Evolutionary conservation across 768 basidiomycete genomes (phyloP).

Genomic region (Lactarius hatsudake): DNA sequence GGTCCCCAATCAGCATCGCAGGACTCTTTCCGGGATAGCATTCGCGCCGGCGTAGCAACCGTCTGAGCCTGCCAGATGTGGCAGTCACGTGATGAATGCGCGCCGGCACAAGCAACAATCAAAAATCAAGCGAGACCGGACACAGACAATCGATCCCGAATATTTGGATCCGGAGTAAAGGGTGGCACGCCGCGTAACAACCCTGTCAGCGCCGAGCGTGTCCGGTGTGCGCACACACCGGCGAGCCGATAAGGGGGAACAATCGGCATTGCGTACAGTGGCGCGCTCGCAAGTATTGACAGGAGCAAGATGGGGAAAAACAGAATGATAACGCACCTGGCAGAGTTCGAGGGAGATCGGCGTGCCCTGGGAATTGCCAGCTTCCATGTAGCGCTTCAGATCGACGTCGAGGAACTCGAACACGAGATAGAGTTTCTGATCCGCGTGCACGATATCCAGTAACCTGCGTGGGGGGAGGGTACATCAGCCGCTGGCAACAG

Average conservation of each 20-base stretch:
- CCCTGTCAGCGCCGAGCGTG: slow-evolving; percentile 34
- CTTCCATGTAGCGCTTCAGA: slow-evolving; percentile 95
- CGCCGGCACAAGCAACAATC: neutral
- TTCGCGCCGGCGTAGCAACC: neutral
- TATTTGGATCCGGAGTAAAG: slow-evolving; percentile 30
- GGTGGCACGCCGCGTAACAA: slow-evolving; percentile 7
- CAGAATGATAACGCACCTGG: slow-evolving; percentile 59
- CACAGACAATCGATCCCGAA: slow-evolving; percentile 8
- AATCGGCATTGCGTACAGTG: neutral
- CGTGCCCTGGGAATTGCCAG: slow-evolving; percentile 64
- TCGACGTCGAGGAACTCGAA: slow-evolving; percentile 98
- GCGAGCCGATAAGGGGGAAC: slow-evolving; percentile 31
- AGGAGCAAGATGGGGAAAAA: neutral
- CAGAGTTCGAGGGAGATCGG: slow-evolving; percentile 72
- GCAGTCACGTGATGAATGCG: slow-evolving; percentile 22
- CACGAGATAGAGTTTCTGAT: slow-evolving; percentile 96
- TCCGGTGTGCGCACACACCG: slow-evolving; percentile 11
- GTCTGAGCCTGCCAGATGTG: neutral
- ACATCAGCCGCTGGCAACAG: neutral
- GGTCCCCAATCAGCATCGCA: slow-evolving; percentile 1
- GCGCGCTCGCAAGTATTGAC: neutral
- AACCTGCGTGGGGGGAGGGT: slow-evolving; percentile 48
- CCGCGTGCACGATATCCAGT: slow-evolving; percentile 94
- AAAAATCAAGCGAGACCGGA: neutral
- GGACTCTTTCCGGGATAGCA: neutral